A percentile compares a stretch with the other conserved stretches of the same genome.
Evolutionary conservation across 1,139 yeast genomes (phyloP).

Genomic region (Pichia sp.): DNA sequence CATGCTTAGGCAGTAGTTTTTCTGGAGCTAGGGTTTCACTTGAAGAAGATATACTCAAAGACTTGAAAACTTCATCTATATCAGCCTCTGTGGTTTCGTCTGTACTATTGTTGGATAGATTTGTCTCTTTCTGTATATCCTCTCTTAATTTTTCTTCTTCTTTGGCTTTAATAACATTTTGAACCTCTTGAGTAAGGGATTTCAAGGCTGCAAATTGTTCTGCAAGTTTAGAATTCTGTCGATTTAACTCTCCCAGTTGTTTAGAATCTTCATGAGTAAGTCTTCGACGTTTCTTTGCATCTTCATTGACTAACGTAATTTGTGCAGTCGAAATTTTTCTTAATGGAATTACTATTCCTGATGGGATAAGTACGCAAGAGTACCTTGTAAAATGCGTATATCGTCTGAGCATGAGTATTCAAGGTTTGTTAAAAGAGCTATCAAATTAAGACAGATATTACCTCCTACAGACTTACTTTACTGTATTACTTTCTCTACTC

Average conservation of each 20-base stretch:
- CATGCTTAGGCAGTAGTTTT: too few relatives aligned
- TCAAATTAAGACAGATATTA: too few relatives aligned
- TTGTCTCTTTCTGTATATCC: slow-evolving; percentile 15
- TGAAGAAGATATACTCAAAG: slow-evolving; percentile 1
- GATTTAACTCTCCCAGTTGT: slow-evolving; percentile 4
- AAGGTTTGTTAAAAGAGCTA: too few relatives aligned
- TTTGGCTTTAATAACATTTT: slow-evolving; percentile 23
- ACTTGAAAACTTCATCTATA: slow-evolving; percentile 27
- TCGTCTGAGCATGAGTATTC: too few relatives aligned
- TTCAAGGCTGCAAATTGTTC: slow-evolving; percentile 38
- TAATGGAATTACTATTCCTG: too few relatives aligned
- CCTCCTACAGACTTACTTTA: too few relatives aligned
- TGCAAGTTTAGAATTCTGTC: slow-evolving; percentile 23
- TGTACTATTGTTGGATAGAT: slow-evolving; percentile 12
- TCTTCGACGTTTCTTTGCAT: too few relatives aligned
- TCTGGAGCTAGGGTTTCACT: not conserved
- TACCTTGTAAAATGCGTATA: too few relatives aligned
- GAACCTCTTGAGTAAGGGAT: slow-evolving; percentile 32
- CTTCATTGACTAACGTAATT: too few relatives aligned
- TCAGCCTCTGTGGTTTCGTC: slow-evolving; percentile 28
- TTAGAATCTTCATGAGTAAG: not conserved
- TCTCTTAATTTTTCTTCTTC: slow-evolving; percentile 23
- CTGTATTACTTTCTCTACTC: too few relatives aligned
- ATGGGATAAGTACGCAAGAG: too few relatives aligned
- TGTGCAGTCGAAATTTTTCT: too few relatives aligned